Evolutionary conservation across 805 yeast genomes (phyloP).

Genomic region (Candida pini): DNA sequence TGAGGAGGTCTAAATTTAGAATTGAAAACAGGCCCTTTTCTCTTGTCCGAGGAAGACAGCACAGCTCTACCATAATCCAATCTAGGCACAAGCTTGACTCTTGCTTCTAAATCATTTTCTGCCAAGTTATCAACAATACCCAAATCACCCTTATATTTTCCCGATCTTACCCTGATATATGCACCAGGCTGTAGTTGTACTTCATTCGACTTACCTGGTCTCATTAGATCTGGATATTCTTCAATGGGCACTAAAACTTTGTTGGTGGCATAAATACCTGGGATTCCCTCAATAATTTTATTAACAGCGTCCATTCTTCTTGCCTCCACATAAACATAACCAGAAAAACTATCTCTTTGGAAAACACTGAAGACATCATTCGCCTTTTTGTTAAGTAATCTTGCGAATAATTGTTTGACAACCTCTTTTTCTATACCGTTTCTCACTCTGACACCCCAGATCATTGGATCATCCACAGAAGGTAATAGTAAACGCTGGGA

Average conservation of each 20-base stretch:
- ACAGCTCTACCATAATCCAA: slow-evolving; percentile 75
- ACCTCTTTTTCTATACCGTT: slow-evolving; percentile 90
- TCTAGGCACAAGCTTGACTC: slow-evolving; percentile 88
- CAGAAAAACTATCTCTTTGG: slow-evolving; percentile 89
- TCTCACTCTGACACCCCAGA: slow-evolving; percentile 93
- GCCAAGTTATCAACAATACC: slow-evolving; percentile 91
- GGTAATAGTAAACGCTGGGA: slow-evolving; percentile 93
- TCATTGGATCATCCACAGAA: slow-evolving; percentile 91
- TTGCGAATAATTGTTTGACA: slow-evolving; percentile 77
- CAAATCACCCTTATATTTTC: slow-evolving; percentile 87
- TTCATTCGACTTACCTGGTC: slow-evolving; percentile 84
- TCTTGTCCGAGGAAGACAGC: slow-evolving; percentile 22
- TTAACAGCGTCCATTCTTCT: slow-evolving; percentile 88
- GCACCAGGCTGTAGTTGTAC: slow-evolving; percentile 87
- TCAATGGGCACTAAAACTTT: slow-evolving; percentile 89
- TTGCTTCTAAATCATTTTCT: slow-evolving; percentile 93
- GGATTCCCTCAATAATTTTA: slow-evolving; percentile 82
- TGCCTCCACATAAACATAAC: slow-evolving; percentile 92
- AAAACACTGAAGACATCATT: slow-evolving; percentile 86
- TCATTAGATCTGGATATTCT: slow-evolving; percentile 88
- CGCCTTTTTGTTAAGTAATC: slow-evolving; percentile 70
- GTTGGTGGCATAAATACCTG: slow-evolving; percentile 67
- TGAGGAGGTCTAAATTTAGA: slow-evolving; percentile 77
- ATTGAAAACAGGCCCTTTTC: slow-evolving; percentile 41
- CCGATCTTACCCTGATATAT: slow-evolving; percentile 85